Base-by-base conservation (phyloP, 2,329 filamentous ascomycete species). In the Nemania sp. region DNA sequence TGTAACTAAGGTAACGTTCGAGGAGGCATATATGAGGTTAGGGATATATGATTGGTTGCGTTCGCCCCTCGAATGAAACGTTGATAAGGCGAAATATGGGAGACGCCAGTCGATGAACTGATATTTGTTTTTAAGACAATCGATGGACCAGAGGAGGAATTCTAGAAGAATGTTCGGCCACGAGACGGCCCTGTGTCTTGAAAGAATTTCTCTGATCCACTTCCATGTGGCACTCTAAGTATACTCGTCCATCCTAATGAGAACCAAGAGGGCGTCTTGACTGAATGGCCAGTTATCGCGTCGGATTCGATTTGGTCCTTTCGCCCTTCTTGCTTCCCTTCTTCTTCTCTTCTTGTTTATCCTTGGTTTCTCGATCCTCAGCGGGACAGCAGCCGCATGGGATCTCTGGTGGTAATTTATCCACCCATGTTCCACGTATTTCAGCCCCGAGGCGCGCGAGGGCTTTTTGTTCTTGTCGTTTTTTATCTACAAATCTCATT, bases 301-400 rank as follows among this genome's bases (percentile, higher is more conserved):
- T n/a, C n/a, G n/a, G n/a, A n/a, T n/a, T n/a, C n/a, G n/a, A n/a
- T n/a, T n/a, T n/a, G n/a, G n/a, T n/a, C n/a, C n/a, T n/a, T n/a
- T n/a, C 38, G 11, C 18, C 18, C 41, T 29, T 52, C 13, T 24
- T 35, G 26, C 13, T 22, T 1, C 11, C 24, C 62, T 72, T 72
- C 13, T 47, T 56, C 45, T 45, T 64, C 18, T 72, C 56, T 43
- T 67, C n/a, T n/a, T n/a, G n/a, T n/a, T n/a, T n/a, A n/a, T n/a
- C n/a, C n/a, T n/a, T n/a, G n/a, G n/a, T 64, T 52, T 73, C 64
- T 6, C 71, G 64, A 61, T 77, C 75, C 11, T 70, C 67, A 20
- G 66, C 67, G 29, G 63, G 64, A 52, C 77, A 78, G 68, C 77
- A 78, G 2, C 70, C 73, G 57, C 77, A 78, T 20, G 27, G 24